Evolutionary conservation across 257 asterid species (phyloP).

Genomic region (Penstemon newberryi): DNA sequence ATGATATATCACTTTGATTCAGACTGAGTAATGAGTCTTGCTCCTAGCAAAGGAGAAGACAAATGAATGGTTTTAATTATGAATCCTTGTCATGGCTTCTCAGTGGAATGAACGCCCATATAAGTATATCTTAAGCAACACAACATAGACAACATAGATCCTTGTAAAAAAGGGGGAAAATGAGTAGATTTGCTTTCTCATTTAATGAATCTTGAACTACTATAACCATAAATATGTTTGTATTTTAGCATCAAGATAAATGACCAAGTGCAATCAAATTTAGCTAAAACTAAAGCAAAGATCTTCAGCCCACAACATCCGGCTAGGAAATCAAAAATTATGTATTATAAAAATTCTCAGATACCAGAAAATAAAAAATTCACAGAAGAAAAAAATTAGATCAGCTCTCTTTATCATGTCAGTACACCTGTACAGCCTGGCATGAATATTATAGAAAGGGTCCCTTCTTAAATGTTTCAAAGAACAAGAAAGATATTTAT

Average conservation of each 20-base stretch:
- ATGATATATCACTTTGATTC: not conserved
- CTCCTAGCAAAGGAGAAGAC: not conserved
- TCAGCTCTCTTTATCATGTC: conserved; percentile 12
- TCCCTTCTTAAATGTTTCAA: not conserved
- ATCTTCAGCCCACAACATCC: not conserved
- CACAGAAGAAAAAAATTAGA: not conserved
- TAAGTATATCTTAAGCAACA: not conserved
- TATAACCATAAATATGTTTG: not conserved
- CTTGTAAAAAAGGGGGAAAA: not conserved
- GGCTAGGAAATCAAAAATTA: conserved; percentile 6
- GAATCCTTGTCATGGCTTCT: not conserved
- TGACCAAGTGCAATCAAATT: not conserved
- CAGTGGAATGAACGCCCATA: not conserved
- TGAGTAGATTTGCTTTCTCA: not conserved
- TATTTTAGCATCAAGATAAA: conserved; percentile 15
- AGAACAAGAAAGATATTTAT: not conserved
- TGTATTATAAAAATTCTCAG: not conserved
- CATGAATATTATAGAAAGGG: not conserved
- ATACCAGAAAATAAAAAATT: conserved; percentile 1
- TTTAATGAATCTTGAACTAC: conserved; percentile 2
- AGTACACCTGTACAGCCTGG: not conserved
- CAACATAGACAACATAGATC: not conserved
- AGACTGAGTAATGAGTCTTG: not conserved
- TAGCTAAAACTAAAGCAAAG: not conserved
- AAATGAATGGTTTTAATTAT: not conserved